Percentiles rank a stretch among this genome's conserved stretches.
phyloP scores from a whole-genome alignment of 2,329 filamentous ascomycete genomes.

The Alternaria tenuissima region DNA sequence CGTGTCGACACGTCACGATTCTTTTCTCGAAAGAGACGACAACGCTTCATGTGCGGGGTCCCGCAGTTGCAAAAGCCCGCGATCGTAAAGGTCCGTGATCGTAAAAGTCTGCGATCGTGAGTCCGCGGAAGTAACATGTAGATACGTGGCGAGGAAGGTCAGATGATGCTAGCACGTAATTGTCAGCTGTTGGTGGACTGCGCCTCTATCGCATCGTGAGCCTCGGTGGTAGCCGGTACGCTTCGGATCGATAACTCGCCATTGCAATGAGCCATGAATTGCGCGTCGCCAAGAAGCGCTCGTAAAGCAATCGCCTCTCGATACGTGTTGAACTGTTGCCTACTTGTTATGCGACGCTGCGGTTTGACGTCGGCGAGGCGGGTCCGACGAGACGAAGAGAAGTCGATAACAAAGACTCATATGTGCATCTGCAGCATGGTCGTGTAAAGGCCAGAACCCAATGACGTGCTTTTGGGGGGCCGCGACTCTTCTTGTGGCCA shows the following conservation, averaged over 20 bases:
- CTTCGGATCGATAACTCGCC: neutral
- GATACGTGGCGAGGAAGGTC: constrained; percentile 3
- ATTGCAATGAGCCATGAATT: neutral
- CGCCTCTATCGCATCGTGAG: constrained; percentile 27
- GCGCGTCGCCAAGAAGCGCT: constrained; percentile 7
- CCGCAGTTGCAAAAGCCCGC: neutral
- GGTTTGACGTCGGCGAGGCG: neutral
- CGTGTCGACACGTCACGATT: constrained; percentile 1
- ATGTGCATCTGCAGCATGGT: constrained; percentile 3
- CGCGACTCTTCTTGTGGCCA: constrained; percentile 13
- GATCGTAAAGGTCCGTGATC: neutral
- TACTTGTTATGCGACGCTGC: neutral
- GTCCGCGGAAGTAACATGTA: neutral
- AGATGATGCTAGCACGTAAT: neutral
- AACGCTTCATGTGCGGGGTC: neutral
- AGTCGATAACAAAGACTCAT: neutral
- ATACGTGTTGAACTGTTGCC: constrained; percentile 4
- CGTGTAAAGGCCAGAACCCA: neutral
- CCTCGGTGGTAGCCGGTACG: constrained; percentile 2
- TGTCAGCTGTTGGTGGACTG: constrained; percentile 14
- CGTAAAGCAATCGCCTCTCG: neutral
- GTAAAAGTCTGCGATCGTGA: neutral
- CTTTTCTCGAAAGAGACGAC: neutral
- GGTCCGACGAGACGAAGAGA: neutral
- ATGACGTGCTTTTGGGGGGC: constrained; percentile 2